phyloP scores from a whole-genome alignment of 345 rosid genomes.

The Boechera divaricarpa region DNA sequence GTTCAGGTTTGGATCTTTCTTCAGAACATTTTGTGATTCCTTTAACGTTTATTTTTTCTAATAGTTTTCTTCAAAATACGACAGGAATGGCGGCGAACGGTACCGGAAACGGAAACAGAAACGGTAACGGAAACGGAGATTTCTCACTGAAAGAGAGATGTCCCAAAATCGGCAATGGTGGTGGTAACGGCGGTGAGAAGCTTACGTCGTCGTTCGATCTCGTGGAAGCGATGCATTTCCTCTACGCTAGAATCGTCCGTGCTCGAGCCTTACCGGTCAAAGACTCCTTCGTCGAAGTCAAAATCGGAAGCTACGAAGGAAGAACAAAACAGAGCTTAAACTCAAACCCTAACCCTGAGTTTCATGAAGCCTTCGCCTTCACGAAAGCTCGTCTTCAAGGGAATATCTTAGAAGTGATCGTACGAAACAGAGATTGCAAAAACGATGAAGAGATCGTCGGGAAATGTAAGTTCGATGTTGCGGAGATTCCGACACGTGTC shows the following conservation, averaged over 20 bases:
- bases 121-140: slow-evolving; percentile 25
- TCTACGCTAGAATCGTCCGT: slow-evolving; percentile 49
- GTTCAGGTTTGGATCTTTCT: slow-evolving; percentile 4
- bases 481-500: slow-evolving; percentile 47
- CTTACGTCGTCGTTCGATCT: slow-evolving; percentile 53
- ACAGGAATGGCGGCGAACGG: slow-evolving; percentile 19
- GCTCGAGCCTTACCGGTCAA: slow-evolving; percentile 47
- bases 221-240: slow-evolving; percentile 51
- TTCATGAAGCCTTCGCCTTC: slow-evolving; percentile 55
- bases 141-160: slow-evolving; percentile 55
- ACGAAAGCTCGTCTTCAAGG: slow-evolving; percentile 49
- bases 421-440: slow-evolving; percentile 15
- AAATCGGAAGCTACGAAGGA: slow-evolving; percentile 47
- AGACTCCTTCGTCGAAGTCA: slow-evolving; percentile 44
- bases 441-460: slow-evolving; percentile 44
- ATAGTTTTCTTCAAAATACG: neutral
- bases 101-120: slow-evolving; percentile 6
- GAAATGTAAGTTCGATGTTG: slow-evolving; percentile 39
- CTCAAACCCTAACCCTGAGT: slow-evolving; percentile 46
- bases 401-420: slow-evolving; percentile 46
- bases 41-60: neutral
- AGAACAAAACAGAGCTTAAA: slow-evolving; percentile 37
- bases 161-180: slow-evolving; percentile 52
- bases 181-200: slow-evolving; percentile 44
- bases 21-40: neutral